These are phyloP conservation scores for Trypanosoma theileri DNA, from an alignment of 208 protist genomes.

Conservation along the genomic window DNA sequence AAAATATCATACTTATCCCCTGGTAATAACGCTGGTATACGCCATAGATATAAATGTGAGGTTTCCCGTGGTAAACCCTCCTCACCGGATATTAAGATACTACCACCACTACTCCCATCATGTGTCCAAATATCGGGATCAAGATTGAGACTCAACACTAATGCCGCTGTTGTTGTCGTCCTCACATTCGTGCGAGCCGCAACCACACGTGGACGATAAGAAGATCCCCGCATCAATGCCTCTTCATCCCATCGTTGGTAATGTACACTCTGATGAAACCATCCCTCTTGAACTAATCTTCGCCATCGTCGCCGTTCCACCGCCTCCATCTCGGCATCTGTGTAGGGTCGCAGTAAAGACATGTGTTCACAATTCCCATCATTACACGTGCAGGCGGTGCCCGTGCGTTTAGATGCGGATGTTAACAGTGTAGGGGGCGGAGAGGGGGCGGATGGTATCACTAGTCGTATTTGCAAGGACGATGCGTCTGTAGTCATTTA, in stretches of 20 bases:
- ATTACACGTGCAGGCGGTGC: too few species aligned
- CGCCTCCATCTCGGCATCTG: slow-evolving; percentile 60
- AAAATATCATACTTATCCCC: slow-evolving; percentile 55
- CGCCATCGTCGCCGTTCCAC: slow-evolving; percentile 56
- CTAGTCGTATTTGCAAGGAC: too few species aligned
- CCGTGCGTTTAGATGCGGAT: too few species aligned
- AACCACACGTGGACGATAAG: slow-evolving; percentile 62
- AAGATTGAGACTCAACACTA: slow-evolving; percentile 76
- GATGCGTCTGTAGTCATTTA: too few species aligned
- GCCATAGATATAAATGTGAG: slow-evolving; percentile 69
- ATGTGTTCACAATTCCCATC: too few species aligned
- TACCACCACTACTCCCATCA: slow-evolving; percentile 34
- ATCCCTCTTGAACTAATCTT: slow-evolving; percentile 58
- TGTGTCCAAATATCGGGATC: slow-evolving; percentile 45
- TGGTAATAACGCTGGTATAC: slow-evolving; percentile 62
- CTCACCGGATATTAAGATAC: background rate
- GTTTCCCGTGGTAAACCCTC: background rate
- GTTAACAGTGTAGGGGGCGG: too few species aligned
- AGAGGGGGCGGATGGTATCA: too few species aligned
- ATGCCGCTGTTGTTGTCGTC: slow-evolving; percentile 55
- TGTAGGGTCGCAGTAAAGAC: slow-evolving; percentile 14
- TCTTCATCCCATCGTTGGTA: slow-evolving; percentile 64
- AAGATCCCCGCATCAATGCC: slow-evolving; percentile 46
- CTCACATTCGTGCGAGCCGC: slow-evolving; percentile 50
- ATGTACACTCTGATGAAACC: slow-evolving; percentile 60